These are phyloP conservation scores for Arachnomyces sp. DNA, from an alignment of 2,329 filamentous ascomycete species.

Conservation along the genomic window DNA sequence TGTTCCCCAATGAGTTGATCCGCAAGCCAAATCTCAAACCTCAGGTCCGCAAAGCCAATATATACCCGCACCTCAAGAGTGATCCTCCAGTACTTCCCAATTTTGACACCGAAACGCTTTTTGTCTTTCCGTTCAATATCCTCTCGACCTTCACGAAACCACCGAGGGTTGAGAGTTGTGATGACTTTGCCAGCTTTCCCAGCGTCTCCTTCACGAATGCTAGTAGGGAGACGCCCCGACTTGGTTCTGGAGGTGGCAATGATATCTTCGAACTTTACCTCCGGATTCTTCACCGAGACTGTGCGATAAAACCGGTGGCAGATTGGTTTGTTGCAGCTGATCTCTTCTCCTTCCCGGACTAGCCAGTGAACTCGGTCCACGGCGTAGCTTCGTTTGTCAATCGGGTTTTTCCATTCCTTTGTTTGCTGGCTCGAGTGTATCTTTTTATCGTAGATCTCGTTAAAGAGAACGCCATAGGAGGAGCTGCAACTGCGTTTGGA, in stretches of 20 bases:
- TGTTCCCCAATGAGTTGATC: neutral
- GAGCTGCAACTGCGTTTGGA: neutral
- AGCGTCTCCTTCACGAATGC: conserved; percentile 1
- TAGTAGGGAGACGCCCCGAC: neutral
- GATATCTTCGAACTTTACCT: neutral
- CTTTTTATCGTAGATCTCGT: no score
- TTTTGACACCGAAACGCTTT: neutral
- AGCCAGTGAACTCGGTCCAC: conserved; percentile 4
- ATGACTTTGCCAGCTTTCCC: neutral
- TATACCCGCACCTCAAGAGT: conserved; percentile 1
- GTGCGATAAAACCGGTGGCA: neutral
- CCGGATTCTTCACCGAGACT: neutral
- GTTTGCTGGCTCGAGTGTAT: neutral
- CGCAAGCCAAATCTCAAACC: conserved; percentile 2
- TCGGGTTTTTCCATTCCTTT: neutral
- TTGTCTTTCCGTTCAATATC: neutral
- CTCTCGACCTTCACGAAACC: neutral
- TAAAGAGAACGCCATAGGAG: conserved; percentile 4
- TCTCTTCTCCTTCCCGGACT: neutral
- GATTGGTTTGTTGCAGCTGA: neutral
- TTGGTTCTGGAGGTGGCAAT: conserved; percentile 1
- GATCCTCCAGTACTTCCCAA: neutral
- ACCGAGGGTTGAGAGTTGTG: no score
- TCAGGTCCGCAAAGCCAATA: neutral
- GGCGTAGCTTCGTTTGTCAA: neutral